A percentile compares a stretch with the other conserved stretches of the same genome.
phyloP scores from a whole-genome alignment of 108 stramenopile species.

The Discostella pseudostelligera region DNA sequence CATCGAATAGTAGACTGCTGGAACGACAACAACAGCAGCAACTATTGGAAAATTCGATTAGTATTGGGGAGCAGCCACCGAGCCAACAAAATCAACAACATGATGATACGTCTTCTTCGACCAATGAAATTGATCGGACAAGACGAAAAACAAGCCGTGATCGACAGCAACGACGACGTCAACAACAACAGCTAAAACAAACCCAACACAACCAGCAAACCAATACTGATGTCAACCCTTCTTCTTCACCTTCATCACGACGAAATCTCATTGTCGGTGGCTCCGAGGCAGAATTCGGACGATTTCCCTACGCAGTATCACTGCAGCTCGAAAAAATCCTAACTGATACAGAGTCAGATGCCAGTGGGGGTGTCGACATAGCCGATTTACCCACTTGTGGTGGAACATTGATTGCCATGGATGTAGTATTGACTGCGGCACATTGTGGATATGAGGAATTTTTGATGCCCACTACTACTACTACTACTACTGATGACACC shows the following conservation, averaged over 20 bases:
- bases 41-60: not conserved
- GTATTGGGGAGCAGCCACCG: too few species aligned
- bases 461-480: not conserved
- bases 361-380: conserved; percentile 2
- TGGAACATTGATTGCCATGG: conserved; percentile 33
- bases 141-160: not conserved
- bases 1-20: too few species aligned
- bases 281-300: conserved; percentile 28
- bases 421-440: conserved; percentile 43
- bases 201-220: not conserved
- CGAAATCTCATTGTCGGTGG: conserved; percentile 59
- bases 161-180: too few species aligned
- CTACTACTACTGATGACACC: too few species aligned
- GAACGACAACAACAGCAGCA: not conserved
- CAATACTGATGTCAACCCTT: not conserved
- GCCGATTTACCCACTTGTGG: conserved; percentile 29
- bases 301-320: conserved; percentile 63
- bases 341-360: not conserved
- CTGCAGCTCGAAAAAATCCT: conserved; percentile 35
- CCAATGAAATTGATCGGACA: not conserved
- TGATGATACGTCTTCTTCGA: too few species aligned
- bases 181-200: not conserved
- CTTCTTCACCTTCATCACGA: too few species aligned
- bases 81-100: too few species aligned
- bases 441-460: conserved; percentile 42